Conservation (phyloP, 352 stramenopile species). For the Blastocystis sp. region DNA sequence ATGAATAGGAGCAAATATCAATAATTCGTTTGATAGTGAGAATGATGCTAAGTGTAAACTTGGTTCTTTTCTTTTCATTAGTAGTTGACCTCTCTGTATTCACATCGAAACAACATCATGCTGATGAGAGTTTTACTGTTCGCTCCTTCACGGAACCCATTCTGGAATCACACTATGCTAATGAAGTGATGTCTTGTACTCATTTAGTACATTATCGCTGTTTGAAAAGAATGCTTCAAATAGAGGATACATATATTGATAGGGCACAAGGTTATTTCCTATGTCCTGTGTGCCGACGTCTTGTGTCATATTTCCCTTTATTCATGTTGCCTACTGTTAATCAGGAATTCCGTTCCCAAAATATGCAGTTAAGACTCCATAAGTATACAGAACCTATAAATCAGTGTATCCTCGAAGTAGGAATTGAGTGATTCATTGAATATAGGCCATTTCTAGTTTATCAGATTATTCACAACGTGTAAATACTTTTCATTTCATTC, state of each 20-base stretch:
- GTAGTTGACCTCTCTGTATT: no score
- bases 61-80: no score
- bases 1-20: background rate
- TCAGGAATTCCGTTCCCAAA: background rate
- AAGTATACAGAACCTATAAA: background rate
- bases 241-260: background rate
- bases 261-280: background rate
- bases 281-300: constrained; percentile 25
- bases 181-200: background rate
- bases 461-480: constrained; percentile 25
- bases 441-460: background rate
- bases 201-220: constrained; percentile 39
- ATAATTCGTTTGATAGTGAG: background rate
- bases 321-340: background rate
- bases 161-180: background rate
- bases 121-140: background rate
- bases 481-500: background rate
- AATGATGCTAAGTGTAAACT: no score
- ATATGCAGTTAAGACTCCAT: background rate
- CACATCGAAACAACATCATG: background rate
- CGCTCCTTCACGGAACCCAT: background rate
- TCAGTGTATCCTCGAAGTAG: background rate
- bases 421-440: background rate
- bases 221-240: background rate
- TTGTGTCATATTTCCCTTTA: background rate